These are phyloP conservation scores for Heterobasidion parviporum DNA, from an alignment of 1,284 basidiomycete species.

Conservation along the genomic window DNA sequence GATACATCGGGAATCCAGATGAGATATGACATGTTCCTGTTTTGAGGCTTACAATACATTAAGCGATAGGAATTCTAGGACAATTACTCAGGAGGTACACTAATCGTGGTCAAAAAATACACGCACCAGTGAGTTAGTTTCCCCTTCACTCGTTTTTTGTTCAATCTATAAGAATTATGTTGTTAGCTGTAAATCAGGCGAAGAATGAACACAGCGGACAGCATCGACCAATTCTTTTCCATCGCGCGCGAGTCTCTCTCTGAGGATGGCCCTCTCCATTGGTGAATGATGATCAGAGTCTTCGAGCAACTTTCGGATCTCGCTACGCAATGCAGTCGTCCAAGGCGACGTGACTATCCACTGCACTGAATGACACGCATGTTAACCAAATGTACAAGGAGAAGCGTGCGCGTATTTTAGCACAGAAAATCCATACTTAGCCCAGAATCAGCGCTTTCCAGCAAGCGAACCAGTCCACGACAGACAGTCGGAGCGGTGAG, in stretches of 20 bases:
- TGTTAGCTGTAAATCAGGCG: background rate
- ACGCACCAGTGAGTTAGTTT: background rate
- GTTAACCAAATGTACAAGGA: background rate
- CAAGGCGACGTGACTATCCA: conserved; percentile 38
- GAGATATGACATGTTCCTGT: background rate
- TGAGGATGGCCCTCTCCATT: background rate
- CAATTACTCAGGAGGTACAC: background rate
- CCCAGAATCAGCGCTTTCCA: conserved; percentile 18
- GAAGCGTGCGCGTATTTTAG: background rate
- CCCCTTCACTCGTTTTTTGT: background rate
- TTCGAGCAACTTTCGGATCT: conserved; percentile 16
- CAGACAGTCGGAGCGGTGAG: conserved; percentile 42
- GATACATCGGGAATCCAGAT: background rate
- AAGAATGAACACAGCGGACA: background rate
- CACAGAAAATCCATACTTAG: conserved; percentile 23
- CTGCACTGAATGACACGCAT: conserved; percentile 14
- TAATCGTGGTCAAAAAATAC: background rate
- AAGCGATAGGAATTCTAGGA: background rate
- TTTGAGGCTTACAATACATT: background rate
- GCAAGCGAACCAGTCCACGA: conserved; percentile 32
- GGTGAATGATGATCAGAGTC: background rate
- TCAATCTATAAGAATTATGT: background rate
- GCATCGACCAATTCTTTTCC: conserved; percentile 4
- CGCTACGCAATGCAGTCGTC: conserved; percentile 31
- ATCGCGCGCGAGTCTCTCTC: background rate